A percentile compares a stretch with the other conserved stretches of the same genome.
Evolutionary conservation across 1,284 basidiomycete genomes (phyloP).

Genomic region (Sutorius eximius): DNA sequence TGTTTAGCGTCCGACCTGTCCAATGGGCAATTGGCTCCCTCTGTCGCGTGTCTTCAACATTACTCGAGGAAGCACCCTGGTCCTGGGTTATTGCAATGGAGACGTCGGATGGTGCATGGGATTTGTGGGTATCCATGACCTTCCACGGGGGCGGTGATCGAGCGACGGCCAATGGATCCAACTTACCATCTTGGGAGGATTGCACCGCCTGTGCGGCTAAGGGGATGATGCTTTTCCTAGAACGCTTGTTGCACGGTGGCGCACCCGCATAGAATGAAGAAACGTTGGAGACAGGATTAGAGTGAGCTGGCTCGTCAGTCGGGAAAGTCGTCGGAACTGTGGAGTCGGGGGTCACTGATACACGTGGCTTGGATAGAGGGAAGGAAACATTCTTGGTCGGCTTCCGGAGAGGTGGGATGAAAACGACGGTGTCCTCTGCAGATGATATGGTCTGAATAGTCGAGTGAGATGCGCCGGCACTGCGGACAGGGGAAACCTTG

Average conservation of each 20-base stretch:
- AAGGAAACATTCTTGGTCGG: not conserved
- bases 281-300: constrained; percentile 6
- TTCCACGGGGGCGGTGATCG: constrained; percentile 33
- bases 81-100: not conserved
- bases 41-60: not conserved
- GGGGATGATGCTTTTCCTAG: constrained; percentile 15
- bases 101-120: not conserved
- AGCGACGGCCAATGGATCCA: constrained; percentile 29
- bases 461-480: not conserved
- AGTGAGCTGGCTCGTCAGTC: not conserved
- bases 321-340: not conserved
- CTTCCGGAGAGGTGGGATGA: constrained; percentile 21
- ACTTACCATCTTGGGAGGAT: constrained; percentile 8
- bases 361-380: not conserved
- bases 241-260: not conserved
- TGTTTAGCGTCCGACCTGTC: constrained; percentile 4
- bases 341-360: not conserved
- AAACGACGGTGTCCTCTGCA: constrained; percentile 17
- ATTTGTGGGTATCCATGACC: not conserved
- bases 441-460: constrained; percentile 9
- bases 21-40: not conserved
- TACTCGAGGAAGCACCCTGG: not conserved
- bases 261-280: constrained; percentile 24
- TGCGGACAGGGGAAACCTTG: not conserved
- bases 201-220: constrained; percentile 19